Conservation (phyloP, 805 yeast genomes). For the Pichia ethanolica region DNA sequence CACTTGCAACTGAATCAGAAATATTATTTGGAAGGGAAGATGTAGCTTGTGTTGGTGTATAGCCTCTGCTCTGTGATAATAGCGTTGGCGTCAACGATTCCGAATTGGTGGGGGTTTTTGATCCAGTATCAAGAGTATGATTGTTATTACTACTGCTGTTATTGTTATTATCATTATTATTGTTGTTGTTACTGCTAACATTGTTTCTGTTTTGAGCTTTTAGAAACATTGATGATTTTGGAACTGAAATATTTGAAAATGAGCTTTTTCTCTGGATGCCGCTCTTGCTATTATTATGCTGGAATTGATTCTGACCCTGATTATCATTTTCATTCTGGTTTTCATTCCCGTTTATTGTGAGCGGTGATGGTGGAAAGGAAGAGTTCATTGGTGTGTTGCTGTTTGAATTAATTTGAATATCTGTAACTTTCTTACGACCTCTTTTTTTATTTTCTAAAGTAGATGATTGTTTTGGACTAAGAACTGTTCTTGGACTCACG, state of each 20-base stretch:
- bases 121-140: background rate
- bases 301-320: no score
- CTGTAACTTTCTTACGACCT: background rate
- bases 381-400: background rate
- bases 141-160: background rate
- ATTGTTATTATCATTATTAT: background rate
- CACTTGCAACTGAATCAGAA: no score
- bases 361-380: conserved; percentile 1
- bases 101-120: background rate
- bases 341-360: background rate
- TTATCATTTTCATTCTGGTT: background rate
- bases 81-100: background rate
- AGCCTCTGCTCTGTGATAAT: background rate
- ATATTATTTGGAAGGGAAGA: background rate
- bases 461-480: background rate
- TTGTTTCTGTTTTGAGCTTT: background rate
- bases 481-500: conserved; percentile 2
- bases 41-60: background rate
- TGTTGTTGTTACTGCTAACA: background rate
- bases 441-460: background rate
- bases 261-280: no score
- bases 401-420: background rate
- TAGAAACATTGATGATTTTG: conserved; percentile 2
- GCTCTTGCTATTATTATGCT: no score
- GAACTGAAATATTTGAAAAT: background rate